phyloP scores from a whole-genome alignment of 768 basidiomycete species.

The Russula dissimulans region DNA sequence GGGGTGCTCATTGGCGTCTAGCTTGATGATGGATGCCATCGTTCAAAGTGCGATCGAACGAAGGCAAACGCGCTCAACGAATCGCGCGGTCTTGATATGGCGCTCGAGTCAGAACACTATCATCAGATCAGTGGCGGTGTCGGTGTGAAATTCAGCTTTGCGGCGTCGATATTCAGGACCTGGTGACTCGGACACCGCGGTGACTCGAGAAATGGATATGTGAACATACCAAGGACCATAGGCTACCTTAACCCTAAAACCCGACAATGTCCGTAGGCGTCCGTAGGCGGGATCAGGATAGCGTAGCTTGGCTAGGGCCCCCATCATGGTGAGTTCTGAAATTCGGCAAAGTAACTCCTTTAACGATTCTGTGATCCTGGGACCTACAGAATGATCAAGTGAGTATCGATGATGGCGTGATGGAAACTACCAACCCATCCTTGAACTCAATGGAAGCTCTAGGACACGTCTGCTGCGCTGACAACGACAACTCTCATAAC shows the following conservation, averaged over 20 bases:
- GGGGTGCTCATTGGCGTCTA: constrained; percentile 29
- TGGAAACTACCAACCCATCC: neutral
- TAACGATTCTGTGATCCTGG: neutral
- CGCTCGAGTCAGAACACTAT: neutral
- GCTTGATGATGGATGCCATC: constrained; percentile 6
- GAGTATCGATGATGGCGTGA: neutral
- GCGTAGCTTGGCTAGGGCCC: neutral
- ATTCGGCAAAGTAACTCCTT: neutral
- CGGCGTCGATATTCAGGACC: no score
- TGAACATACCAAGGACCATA: no score
- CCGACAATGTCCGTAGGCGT: no score
- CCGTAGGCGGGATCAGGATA: neutral
- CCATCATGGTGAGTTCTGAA: constrained; percentile 4
- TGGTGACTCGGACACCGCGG: no score
- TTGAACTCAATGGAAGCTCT: neutral
- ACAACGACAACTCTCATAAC: constrained; percentile 19
- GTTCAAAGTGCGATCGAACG: neutral
- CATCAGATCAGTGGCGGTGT: neutral
- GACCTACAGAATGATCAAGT: neutral
- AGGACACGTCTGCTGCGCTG: constrained; percentile 20
- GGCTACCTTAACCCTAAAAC: no score
- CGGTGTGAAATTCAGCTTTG: neutral
- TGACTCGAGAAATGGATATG: no score
- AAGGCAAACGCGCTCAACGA: neutral
- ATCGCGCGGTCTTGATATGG: neutral